A percentile compares a stretch with the other conserved stretches of the same genome.
Evolutionary conservation across 73 alveolate species (phyloP).

Genomic region (Paramecium tetraurelia): DNA sequence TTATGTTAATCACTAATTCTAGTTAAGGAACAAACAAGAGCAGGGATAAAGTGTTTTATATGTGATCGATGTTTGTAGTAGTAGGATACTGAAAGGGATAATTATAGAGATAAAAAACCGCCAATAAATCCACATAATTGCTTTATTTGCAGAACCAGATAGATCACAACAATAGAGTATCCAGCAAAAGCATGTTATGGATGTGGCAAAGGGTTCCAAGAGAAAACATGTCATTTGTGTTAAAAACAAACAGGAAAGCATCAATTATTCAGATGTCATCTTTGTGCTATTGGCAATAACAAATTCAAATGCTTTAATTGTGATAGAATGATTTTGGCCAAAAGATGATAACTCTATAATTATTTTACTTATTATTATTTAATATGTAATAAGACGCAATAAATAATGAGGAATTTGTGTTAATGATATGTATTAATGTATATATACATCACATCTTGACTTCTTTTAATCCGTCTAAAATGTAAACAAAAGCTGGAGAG

Average conservation of each 20-base stretch:
- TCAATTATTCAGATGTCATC: not conserved
- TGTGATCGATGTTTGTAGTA: not conserved
- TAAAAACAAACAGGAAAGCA: not conserved
- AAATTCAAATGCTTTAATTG: not conserved
- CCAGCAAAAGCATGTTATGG: slow-evolving; percentile 20
- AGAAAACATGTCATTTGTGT: not conserved
- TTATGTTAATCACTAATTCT: not conserved
- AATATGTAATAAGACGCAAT: not conserved
- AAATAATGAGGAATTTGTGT: not conserved
- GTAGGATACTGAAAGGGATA: not conserved
- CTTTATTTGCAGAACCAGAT: not conserved
- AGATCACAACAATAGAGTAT: not conserved
- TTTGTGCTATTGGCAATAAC: not conserved
- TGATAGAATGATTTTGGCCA: not conserved
- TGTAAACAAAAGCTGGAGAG: slow-evolving; percentile 84
- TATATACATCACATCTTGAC: slow-evolving; percentile 73
- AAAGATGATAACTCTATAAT: not conserved
- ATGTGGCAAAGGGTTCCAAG: not conserved
- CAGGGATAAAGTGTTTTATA: not conserved
- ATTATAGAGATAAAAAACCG: not conserved
- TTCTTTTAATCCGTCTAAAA: slow-evolving; percentile 86
- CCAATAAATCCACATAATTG: not conserved
- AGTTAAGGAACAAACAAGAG: not conserved
- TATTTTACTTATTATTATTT: not conserved
- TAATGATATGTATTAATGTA: not conserved